Evolutionary conservation across 768 basidiomycete genomes (phyloP), one percentile per base, ranked within the genome.

Genomic region (Lactarius evosmus): DNA sequence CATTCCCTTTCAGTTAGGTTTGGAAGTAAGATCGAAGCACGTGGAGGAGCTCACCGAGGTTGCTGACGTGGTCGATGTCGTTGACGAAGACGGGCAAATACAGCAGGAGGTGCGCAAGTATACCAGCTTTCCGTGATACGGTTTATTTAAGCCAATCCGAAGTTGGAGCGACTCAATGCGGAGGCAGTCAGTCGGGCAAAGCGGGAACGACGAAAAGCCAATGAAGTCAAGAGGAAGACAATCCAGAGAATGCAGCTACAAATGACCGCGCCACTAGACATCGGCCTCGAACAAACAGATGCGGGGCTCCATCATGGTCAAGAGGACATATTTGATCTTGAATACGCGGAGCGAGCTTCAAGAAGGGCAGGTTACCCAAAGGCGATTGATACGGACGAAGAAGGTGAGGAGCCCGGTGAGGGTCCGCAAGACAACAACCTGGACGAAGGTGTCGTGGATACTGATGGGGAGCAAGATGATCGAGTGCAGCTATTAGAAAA

Each of bases 191-290:
- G 87, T 32, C 85, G 87, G 53, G 73, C 82, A 44, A 94, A 93
- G 74, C 88, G 91, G 8, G 90, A 93, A 69, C 83, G 91, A 58
- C 84, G 94, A 59, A 83, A 86, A 38, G 85, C 88, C 2, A 98
- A 98, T 75, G 97, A 98, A 77, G 79, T 91, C 71, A 93, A 91
- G 76, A 80, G 83, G 32, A 85, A 89, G 67, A 91, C 93, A 1
- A 87, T 98, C 44, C 92, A 93, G 72, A 89, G 95, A 58, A 90
- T 98, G 85, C 97, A 98, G 73, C 81, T 98, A 52, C 89, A 92
- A 72, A 99, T 99, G 97, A 92, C 91, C 14, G 93, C 94, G 22
- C 97, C 97, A n/a, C 78, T 95, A 68, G 97, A 98, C 70, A 95
- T 98, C 67, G 95, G 95, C 73, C 75, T 95, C 63, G 92, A 94